Evolutionary conservation across 2,329 filamentous ascomycete genomes (phyloP), one percentile per base, ranked within the genome.

Genomic region (Penicillium sp.): DNA sequence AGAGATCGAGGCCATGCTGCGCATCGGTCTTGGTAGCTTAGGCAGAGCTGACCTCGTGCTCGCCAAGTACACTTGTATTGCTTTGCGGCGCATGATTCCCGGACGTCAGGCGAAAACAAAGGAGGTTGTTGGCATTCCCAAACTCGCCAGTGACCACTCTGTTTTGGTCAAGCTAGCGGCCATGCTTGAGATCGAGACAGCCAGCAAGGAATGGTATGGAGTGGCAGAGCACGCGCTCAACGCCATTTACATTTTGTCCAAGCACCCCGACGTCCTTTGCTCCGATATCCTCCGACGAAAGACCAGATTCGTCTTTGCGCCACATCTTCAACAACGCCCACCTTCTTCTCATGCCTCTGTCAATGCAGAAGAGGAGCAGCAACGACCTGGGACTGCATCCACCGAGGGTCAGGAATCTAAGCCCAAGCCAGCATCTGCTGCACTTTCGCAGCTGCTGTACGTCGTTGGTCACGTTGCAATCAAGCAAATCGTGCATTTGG

Each of bases 401-500:
- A 65, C 60, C 7, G 69, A 75, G 9, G 64, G 62, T 27, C 68
- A 72, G 23, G 57, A 60, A 23, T 73, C 79, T 9, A 85, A 81
- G 66, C 84, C 87, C 31, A 90, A 87, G 63, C 84, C 86, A 5
- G 86, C 71, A 10, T 70, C 90, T 1, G 82, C 91, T 45, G 86
- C 85, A 0, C 80, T 99, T 2, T 96, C 94, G 0, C 94, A 97
- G 67, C 82, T 99, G 2, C 80, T 99, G 0, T 97, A 97, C 70
- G 88, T 96, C 35, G 93, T 97, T 31, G 94, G 94, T 0, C 94
- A 99, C 68, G 89, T 97, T 46, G 94, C 94, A 15, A 94, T 99
- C 70, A 99, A 99, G 77, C 95, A 99, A 70, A 99, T 99, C 64
- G 95, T 99, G 0, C 94, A 99, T 71, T 83, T 99, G 12, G 94